Base-by-base conservation (phyloP, 495 filamentous ascomycete species). In the Pyrenula aspistea region DNA sequence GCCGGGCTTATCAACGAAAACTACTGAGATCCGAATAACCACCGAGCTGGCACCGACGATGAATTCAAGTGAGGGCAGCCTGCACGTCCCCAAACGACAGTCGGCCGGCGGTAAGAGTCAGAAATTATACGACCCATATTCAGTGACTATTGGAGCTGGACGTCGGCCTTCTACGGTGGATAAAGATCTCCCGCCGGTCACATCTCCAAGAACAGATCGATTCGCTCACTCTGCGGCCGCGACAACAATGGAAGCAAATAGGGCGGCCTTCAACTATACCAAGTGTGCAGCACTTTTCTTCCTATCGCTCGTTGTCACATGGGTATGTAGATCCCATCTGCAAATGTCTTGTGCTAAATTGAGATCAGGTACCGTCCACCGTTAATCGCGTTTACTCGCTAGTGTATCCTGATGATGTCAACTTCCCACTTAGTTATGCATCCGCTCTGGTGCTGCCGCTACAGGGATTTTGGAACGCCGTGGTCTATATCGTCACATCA, bases 241-340 rank as follows among this genome's bases (percentile, higher is more conserved):
- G 2, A 56, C 48, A 20, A 52, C 54, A 1, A 58, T 52, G 1
- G 72, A 73, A 19, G 56, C 62, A 21, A 72, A 63, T 56, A 58
- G 67, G 0, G 73, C 73, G 2, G 82, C 84, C 2, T 91, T 84
- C 84, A 82, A 83, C 0, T 95, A 93, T 65, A 84, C 81, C 51
- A 91, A 91, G 57, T 91, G 87, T 55, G 84, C 89, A 0, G 79
- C 92, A 62, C 73, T 94, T n/a, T 94, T 93, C 73, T 94, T 94
- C 65, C 74, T 84, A 12, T 87, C 87, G 0, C 74, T 95, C 54
- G 73, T 91, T 42, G 79, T 92, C 42, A 91, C 88, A 20, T 95
- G 90, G 89, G 82, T 83, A 60, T 59, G 65, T 57, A 53, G 23
- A 22, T 25, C 24, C 42, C 31, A 36, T 54, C 23, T 10, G 24